Conservation (phyloP, 345 rosid species). For the Brassica rapa region DNA sequence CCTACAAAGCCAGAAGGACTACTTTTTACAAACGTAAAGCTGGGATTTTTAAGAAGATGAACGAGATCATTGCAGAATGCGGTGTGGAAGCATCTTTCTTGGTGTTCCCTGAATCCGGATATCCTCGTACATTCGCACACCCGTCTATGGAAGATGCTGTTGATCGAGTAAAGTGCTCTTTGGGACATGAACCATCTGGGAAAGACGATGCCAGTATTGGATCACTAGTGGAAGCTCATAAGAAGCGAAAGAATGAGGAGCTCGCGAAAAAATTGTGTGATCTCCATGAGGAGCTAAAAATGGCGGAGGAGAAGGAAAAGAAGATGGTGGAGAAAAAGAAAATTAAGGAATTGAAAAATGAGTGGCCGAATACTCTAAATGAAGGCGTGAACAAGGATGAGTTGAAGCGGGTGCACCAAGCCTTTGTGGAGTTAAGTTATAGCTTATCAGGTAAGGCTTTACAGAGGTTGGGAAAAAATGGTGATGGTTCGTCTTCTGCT, state of each 20-base stretch:
- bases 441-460: neutral
- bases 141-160: slow-evolving; percentile 40
- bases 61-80: slow-evolving; percentile 41
- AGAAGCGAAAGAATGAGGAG: slow-evolving; percentile 21
- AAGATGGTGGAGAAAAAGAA: slow-evolving; percentile 24
- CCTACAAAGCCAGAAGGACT: slow-evolving; percentile 30
- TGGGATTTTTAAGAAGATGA: slow-evolving; percentile 48
- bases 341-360: neutral
- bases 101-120: slow-evolving; percentile 44
- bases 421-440: neutral
- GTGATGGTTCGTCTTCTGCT: slow-evolving; percentile 6
- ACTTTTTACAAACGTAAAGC: slow-evolving; percentile 49
- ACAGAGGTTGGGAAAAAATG: neutral
- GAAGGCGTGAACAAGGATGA: slow-evolving; percentile 1
- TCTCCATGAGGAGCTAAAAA: slow-evolving; percentile 5
- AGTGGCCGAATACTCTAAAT: slow-evolving; percentile 7
- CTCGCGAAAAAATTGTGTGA: slow-evolving; percentile 15
- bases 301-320: slow-evolving; percentile 16
- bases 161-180: slow-evolving; percentile 6
- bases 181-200: neutral
- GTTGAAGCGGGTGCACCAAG: neutral
- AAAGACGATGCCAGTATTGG: neutral
- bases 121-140: slow-evolving; percentile 40
- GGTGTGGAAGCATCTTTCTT: slow-evolving; percentile 37
- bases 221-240: slow-evolving; percentile 43